Evolutionary conservation across 768 basidiomycete species (phyloP).

Genomic region (Leccinum obscurum): DNA sequence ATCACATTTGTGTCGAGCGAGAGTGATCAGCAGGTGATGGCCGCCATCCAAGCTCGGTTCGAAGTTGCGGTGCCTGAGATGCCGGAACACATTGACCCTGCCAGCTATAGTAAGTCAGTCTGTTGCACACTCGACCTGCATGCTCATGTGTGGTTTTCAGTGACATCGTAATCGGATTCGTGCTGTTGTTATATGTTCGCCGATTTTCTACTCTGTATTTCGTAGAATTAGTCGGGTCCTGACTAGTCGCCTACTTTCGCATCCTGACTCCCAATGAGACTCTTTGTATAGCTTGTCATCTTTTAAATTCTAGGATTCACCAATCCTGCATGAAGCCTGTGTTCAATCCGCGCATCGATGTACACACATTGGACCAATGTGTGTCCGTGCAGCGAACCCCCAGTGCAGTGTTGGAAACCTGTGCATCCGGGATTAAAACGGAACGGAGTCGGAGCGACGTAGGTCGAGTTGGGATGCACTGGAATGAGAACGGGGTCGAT

Average conservation of each 20-base stretch:
- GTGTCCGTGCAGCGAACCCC: too few species aligned
- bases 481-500: too few species aligned
- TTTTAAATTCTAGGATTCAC: neutral
- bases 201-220: conserved; percentile 20
- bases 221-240: conserved; percentile 64
- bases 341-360: neutral
- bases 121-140: neutral
- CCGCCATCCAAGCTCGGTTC: conserved; percentile 92
- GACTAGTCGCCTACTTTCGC: conserved; percentile 49
- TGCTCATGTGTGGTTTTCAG: conserved; percentile 20
- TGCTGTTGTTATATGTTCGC: conserved; percentile 12
- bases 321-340: neutral
- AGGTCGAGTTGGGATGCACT: too few species aligned
- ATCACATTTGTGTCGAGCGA: conserved; percentile 96
- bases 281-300: conserved; percentile 41
- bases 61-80: conserved; percentile 96
- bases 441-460: too few species aligned
- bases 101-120: conserved; percentile 83
- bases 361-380: too few species aligned
- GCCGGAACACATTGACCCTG: conserved; percentile 90
- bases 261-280: conserved; percentile 19
- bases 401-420: too few species aligned
- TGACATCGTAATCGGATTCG: conserved; percentile 44
- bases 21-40: conserved; percentile 91
- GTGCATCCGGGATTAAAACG: too few species aligned